Percentiles rank a stretch among this genome's conserved stretches.
Evolutionary conservation across 1,284 basidiomycete species (phyloP).

Genomic region (Trametes polyzona): DNA sequence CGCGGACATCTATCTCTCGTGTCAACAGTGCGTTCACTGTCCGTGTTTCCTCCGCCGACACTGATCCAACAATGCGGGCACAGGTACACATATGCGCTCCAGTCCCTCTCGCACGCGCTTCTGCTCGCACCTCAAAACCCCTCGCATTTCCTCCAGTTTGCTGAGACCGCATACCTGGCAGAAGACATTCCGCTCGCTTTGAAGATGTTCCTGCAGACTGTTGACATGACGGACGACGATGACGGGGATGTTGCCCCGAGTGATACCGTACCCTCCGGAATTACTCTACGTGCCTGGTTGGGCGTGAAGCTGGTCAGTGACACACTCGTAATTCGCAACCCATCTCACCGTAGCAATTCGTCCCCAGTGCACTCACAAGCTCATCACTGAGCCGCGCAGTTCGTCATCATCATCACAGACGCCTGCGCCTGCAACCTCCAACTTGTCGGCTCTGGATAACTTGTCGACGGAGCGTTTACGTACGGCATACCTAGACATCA

Average conservation of each 20-base stretch:
- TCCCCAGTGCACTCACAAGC: conserved; percentile 60
- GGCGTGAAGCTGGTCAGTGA: conserved; percentile 79
- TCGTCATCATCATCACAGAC: conserved; percentile 56
- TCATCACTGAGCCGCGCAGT: conserved; percentile 45
- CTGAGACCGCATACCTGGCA: conserved; percentile 86
- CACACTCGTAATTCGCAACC: not conserved
- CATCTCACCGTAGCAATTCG: not conserved
- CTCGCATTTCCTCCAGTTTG: conserved; percentile 81
- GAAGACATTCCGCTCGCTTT: conserved; percentile 78
- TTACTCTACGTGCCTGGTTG: conserved; percentile 79
- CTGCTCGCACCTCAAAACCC: conserved; percentile 86
- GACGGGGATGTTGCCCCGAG: conserved; percentile 41
- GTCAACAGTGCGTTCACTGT: conserved; percentile 65
- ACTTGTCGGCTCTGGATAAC: conserved; percentile 57
- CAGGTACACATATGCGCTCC: conserved; percentile 69
- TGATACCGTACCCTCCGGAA: conserved; percentile 56
- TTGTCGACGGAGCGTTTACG: conserved; percentile 74
- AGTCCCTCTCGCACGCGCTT: conserved; percentile 81
- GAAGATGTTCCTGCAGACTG: conserved; percentile 80
- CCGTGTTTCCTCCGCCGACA: not conserved
- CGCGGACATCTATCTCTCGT: conserved; percentile 84
- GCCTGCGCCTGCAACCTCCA: conserved; percentile 52
- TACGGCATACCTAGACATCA: conserved; percentile 49
- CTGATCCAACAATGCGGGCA: not conserved
- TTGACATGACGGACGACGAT: conserved; percentile 83